Percentiles rank a stretch among this genome's conserved stretches.
Evolutionary conservation across 2,329 filamentous ascomycete genomes (phyloP).

Genomic region (Microcyclospora pomicola): DNA sequence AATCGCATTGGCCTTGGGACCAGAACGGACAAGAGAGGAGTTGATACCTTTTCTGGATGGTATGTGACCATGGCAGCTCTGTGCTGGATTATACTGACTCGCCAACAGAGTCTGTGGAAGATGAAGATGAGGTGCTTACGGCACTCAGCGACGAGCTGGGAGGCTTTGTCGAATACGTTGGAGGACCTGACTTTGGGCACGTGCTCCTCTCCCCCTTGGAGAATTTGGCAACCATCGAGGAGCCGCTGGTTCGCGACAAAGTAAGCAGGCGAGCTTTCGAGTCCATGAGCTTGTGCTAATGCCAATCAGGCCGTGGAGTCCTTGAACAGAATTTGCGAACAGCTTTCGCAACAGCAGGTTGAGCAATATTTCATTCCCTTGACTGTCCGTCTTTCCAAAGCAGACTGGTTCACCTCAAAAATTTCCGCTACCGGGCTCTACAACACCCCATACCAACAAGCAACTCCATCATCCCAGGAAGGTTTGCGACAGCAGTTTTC

Average conservation of each 20-base stretch:
- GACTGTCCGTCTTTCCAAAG: constrained; percentile 89
- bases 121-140: constrained; percentile 96
- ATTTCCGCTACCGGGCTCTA: constrained; percentile 95
- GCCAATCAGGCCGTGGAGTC: constrained; percentile 77
- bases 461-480: constrained; percentile 76
- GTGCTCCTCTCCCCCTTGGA: constrained; percentile 93
- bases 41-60: constrained; percentile 98
- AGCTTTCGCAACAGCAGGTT: constrained; percentile 81
- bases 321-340: constrained; percentile 94
- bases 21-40: constrained; percentile 94
- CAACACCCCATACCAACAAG: constrained; percentile 84
- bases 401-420: constrained; percentile 99
- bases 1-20: constrained; percentile 88
- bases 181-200: constrained; percentile 83
- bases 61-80: constrained; percentile 36
- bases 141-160: constrained; percentile 94
- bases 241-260: constrained; percentile 96
- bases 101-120: constrained; percentile 81
- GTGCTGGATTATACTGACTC: constrained; percentile 17
- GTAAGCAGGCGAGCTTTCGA: constrained; percentile 33
- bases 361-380: constrained; percentile 97
- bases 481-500: constrained; percentile 83
- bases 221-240: constrained; percentile 96
- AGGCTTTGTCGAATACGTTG: constrained; percentile 93
- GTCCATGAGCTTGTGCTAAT: not conserved